These are phyloP conservation scores for Pyrus bretschneideri DNA, from an alignment of 306 rosid genomes.

Conservation along the genomic window DNA sequence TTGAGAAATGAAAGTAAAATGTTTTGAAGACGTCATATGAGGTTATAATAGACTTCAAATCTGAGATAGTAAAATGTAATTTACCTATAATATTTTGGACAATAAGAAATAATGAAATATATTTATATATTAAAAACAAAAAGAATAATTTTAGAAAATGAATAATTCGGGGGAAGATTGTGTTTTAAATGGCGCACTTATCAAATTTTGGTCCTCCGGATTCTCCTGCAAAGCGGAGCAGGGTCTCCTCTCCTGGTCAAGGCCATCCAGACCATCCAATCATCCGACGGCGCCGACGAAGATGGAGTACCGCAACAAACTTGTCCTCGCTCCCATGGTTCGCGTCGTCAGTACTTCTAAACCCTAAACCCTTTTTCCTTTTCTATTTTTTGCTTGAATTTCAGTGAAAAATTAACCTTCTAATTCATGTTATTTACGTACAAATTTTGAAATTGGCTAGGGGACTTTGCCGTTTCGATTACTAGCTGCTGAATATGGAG, in stretches of 20 bases:
- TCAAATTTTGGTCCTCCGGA: not conserved
- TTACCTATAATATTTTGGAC: too few relatives aligned
- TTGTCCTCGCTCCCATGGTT: conserved; percentile 94
- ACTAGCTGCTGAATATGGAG: conserved; percentile 79
- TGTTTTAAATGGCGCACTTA: not conserved
- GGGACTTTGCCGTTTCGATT: conserved; percentile 83
- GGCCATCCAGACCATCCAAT: not conserved
- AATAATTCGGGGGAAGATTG: not conserved
- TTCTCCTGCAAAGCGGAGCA: not conserved
- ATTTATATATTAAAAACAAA: too few relatives aligned
- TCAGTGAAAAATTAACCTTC: not conserved
- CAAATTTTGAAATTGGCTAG: conserved; percentile 21
- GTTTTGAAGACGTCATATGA: too few relatives aligned
- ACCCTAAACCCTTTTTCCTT: not conserved
- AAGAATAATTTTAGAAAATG: too few relatives aligned
- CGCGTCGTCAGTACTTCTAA: conserved; percentile 60
- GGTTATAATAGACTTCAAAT: too few relatives aligned
- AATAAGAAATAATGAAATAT: too few relatives aligned
- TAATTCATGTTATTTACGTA: not conserved
- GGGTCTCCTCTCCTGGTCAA: not conserved
- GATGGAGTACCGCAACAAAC: conserved; percentile 77
- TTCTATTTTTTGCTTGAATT: not conserved
- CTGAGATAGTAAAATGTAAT: too few relatives aligned
- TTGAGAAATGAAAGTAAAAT: too few relatives aligned
- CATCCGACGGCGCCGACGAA: not conserved